Evolutionary conservation across 129 eudicot genomes (phyloP).

Genomic region (Silybum marianum): DNA sequence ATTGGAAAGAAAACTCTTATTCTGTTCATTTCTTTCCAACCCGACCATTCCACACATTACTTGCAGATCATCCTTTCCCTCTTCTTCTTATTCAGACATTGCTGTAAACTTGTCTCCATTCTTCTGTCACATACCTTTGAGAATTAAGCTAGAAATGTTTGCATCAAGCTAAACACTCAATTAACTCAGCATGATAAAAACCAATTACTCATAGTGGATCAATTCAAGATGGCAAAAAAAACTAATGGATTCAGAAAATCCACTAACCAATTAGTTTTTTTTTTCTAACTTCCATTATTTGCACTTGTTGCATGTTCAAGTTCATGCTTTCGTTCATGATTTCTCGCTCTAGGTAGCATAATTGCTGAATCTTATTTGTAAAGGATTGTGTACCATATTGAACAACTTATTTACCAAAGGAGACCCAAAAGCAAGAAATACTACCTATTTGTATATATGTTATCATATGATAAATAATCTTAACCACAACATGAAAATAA

Average conservation of each 20-base stretch:
- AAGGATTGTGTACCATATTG: not conserved
- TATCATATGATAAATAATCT: too few relatives aligned
- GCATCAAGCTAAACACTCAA: too few relatives aligned
- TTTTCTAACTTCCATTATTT: not conserved
- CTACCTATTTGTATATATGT: too few relatives aligned
- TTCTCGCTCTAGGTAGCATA: not conserved
- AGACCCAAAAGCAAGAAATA: too few relatives aligned
- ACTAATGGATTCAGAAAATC: not conserved
- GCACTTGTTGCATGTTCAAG: not conserved
- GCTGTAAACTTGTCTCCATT: not conserved
- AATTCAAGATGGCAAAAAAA: not conserved
- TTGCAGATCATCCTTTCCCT: constrained; percentile 18
- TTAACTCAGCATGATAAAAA: not conserved
- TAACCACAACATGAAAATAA: too few relatives aligned
- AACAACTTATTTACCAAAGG: too few relatives aligned
- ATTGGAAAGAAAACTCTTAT: not conserved
- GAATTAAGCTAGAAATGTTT: too few relatives aligned
- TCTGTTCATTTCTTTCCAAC: constrained; percentile 7
- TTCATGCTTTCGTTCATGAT: not conserved
- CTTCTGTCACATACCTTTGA: not conserved
- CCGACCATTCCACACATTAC: constrained; percentile 17
- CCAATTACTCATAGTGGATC: not conserved
- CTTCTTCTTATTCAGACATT: not conserved
- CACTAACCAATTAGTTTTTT: not conserved
- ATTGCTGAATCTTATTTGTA: too few relatives aligned